phyloP scores from a whole-genome alignment of 345 rosid genomes.

The Bruguiera parviflora region DNA sequence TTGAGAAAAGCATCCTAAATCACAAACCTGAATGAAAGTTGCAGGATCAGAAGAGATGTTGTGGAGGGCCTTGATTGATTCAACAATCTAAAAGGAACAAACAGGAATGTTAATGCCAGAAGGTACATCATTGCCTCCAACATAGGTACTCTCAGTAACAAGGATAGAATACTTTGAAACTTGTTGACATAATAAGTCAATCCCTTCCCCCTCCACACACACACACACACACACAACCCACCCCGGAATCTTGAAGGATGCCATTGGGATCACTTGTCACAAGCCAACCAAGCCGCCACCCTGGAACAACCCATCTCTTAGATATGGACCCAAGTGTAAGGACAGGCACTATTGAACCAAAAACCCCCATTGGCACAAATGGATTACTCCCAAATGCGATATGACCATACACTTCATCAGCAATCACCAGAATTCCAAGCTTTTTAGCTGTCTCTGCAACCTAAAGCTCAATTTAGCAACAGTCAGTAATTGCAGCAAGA shows the following conservation, averaged over 20 bases:
- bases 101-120: neutral
- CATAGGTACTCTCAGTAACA: neutral
- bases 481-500: neutral
- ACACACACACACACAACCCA: neutral
- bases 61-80: constrained; percentile 36
- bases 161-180: neutral
- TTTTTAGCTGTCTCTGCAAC: constrained; percentile 24
- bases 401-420: constrained; percentile 27
- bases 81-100: constrained; percentile 32
- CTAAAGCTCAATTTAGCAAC: neutral
- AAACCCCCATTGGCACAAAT: constrained; percentile 26
- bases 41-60: constrained; percentile 37
- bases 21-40: constrained; percentile 51
- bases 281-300: constrained; percentile 32
- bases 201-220: no score
- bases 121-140: no score
- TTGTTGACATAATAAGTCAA: neutral
- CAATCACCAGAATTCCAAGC: constrained; percentile 27
- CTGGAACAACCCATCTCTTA: constrained; percentile 32
- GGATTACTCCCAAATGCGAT: constrained; percentile 19
- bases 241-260: constrained; percentile 17
- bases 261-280: constrained; percentile 22
- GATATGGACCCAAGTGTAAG: constrained; percentile 26
- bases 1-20: neutral
- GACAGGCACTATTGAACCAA: constrained; percentile 20